These are phyloP conservation scores for Paxillus involutus DNA, from an alignment of 768 basidiomycete genomes.

Conservation along the genomic window DNA sequence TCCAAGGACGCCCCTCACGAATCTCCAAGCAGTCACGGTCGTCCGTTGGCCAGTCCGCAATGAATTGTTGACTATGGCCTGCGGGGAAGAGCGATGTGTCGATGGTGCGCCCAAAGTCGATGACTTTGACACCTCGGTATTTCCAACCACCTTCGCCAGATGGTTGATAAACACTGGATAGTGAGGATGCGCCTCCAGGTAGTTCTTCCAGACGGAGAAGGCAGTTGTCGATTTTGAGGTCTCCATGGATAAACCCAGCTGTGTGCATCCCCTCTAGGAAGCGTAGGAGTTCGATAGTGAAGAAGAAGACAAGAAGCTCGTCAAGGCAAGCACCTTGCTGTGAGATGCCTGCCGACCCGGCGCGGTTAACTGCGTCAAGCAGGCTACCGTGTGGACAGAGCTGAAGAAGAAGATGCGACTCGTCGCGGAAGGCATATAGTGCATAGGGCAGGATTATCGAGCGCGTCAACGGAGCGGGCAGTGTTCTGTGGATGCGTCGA, in stretches of 20 bases:
- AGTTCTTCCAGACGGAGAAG: constrained; percentile 88
- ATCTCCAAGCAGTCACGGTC: constrained; percentile 92
- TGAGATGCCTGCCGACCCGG: constrained; percentile 69
- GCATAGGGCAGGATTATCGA: constrained; percentile 79
- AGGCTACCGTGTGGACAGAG: constrained; percentile 90
- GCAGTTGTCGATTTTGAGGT: constrained; percentile 99
- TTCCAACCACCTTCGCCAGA: constrained; percentile 83
- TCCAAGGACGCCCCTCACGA: constrained; percentile 82
- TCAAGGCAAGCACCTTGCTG: constrained; percentile 84
- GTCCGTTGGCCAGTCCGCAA: constrained; percentile 87
- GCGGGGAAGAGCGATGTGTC: constrained; percentile 81
- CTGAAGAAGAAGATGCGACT: constrained; percentile 87
- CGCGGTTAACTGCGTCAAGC: constrained; percentile 88
- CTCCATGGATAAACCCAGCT: constrained; percentile 91
- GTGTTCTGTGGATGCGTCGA: constrained; percentile 66
- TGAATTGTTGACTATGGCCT: constrained; percentile 64
- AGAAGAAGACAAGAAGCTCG: constrained; percentile 93
- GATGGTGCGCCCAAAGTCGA: constrained; percentile 97
- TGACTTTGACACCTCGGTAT: constrained; percentile 85
- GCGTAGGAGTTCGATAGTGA: constrained; percentile 86
- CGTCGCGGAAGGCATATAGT: constrained; percentile 83
- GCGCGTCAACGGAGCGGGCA: constrained; percentile 56
- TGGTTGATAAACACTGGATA: constrained; percentile 77
- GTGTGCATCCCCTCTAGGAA: constrained; percentile 80
- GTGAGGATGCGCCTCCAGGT: constrained; percentile 64